Percentiles rank a stretch among this genome's conserved stretches.
These are phyloP conservation scores for Aurinia saxatilis DNA, from an alignment of 345 rosid genomes.

Conservation along the genomic window DNA sequence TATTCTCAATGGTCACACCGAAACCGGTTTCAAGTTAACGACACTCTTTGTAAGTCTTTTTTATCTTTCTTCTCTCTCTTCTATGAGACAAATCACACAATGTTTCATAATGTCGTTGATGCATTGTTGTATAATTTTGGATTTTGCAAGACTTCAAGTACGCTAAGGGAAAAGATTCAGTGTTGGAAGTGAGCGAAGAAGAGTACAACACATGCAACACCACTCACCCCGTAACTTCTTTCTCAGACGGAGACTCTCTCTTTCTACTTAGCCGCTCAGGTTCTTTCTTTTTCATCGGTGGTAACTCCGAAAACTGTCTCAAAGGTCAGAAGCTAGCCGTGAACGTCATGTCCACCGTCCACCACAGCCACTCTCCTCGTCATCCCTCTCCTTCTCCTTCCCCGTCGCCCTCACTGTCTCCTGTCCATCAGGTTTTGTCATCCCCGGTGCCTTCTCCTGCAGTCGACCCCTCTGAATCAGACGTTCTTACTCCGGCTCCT, in stretches of 20 bases:
- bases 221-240: slow-evolving; percentile 42
- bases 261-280: slow-evolving; percentile 48
- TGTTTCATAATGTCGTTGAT: not conserved
- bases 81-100: not conserved
- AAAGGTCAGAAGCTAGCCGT: slow-evolving; percentile 56
- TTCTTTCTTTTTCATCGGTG: slow-evolving; percentile 57
- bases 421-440: not conserved
- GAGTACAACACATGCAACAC: slow-evolving; percentile 64
- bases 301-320: slow-evolving; percentile 47
- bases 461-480: not conserved
- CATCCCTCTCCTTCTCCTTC: slow-evolving; percentile 6
- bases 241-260: slow-evolving; percentile 50
- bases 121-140: not conserved
- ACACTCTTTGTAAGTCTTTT: slow-evolving; percentile 67
- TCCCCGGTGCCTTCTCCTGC: slow-evolving; percentile 26
- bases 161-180: slow-evolving; percentile 44
- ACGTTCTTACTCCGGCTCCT: slow-evolving; percentile 14
- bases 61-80: not conserved
- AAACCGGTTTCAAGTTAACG: slow-evolving; percentile 74
- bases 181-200: slow-evolving; percentile 45
- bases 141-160: slow-evolving; percentile 25
- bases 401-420: not conserved
- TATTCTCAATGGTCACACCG: slow-evolving; percentile 82
- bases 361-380: slow-evolving; percentile 15
- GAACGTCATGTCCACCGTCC: slow-evolving; percentile 38